phyloP scores from a whole-genome alignment of 2,329 filamentous ascomycete genomes.

The Cercospora nicotianae region DNA sequence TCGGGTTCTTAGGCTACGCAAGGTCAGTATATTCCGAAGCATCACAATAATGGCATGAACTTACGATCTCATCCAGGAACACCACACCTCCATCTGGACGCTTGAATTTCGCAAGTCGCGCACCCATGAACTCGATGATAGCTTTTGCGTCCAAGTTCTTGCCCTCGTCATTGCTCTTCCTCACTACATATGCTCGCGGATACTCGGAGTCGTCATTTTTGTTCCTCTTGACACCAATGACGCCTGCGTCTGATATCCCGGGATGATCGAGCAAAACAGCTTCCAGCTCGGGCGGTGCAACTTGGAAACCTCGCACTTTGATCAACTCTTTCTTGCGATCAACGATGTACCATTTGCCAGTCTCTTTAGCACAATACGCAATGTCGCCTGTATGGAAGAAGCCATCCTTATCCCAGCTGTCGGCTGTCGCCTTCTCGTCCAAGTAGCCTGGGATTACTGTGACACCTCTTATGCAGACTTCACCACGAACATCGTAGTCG shows the following conservation, averaged over 20 bases:
- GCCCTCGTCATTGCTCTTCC: slow-evolving; percentile 50
- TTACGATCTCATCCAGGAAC: slow-evolving; percentile 53
- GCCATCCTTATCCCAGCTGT: slow-evolving; percentile 68
- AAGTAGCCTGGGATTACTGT: slow-evolving; percentile 79
- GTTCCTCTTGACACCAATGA: slow-evolving; percentile 71
- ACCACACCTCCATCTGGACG: slow-evolving; percentile 61
- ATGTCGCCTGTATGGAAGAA: slow-evolving; percentile 58
- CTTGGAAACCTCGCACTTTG: slow-evolving; percentile 67
- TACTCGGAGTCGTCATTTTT: slow-evolving; percentile 55
- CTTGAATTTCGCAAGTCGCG: slow-evolving; percentile 62
- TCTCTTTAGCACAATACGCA: slow-evolving; percentile 78
- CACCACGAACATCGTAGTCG: slow-evolving; percentile 70
- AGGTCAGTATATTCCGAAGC: not conserved
- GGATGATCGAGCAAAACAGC: slow-evolving; percentile 73
- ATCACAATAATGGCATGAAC: not conserved
- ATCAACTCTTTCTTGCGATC: slow-evolving; percentile 71
- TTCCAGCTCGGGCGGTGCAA: slow-evolving; percentile 80
- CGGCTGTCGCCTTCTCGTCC: slow-evolving; percentile 61
- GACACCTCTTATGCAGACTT: slow-evolving; percentile 74
- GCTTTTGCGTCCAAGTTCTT: slow-evolving; percentile 52
- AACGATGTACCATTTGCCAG: slow-evolving; percentile 75
- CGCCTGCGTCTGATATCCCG: slow-evolving; percentile 70
- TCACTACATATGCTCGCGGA: slow-evolving; percentile 65
- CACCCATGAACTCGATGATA: slow-evolving; percentile 59
- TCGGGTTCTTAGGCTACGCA: slow-evolving; percentile 56